Evolutionary conservation across 2,329 filamentous ascomycete genomes (phyloP).

Genomic region (Monosporascus sp.): DNA sequence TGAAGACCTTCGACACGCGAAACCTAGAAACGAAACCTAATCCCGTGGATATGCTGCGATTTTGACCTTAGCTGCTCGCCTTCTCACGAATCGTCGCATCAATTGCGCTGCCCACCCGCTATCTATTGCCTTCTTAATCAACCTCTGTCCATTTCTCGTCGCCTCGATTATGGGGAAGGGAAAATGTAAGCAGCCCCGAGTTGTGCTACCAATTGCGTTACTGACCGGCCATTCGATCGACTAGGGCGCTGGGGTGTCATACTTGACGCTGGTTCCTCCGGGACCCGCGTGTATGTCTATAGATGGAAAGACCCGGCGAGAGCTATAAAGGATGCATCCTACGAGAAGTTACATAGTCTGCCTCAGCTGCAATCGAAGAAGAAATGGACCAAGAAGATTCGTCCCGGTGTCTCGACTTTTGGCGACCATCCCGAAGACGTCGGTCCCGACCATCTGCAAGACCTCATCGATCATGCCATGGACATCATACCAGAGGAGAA

Average conservation of each 20-base stretch:
- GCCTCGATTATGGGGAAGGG: not conserved
- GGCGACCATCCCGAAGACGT: conserved; percentile 70
- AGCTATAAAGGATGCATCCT: conserved; percentile 56
- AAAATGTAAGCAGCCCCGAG: not conserved
- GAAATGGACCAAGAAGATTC: conserved; percentile 88
- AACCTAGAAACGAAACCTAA: no score
- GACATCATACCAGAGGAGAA: conserved; percentile 70
- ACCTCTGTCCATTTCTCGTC: not conserved
- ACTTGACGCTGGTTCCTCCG: conserved; percentile 95
- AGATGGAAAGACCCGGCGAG: conserved; percentile 76
- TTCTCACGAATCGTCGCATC: not conserved
- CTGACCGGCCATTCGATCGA: not conserved
- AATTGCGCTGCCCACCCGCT: no score
- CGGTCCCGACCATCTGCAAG: conserved; percentile 74
- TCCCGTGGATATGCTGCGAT: not conserved
- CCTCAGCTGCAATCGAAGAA: conserved; percentile 80
- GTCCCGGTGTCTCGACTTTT: conserved; percentile 88
- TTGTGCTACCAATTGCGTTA: not conserved
- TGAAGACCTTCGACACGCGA: no score
- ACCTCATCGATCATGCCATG: conserved; percentile 76
- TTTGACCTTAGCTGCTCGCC: not conserved
- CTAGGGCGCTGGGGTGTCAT: conserved; percentile 80
- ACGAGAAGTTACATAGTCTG: conserved; percentile 59
- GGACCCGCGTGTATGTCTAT: conserved; percentile 91
- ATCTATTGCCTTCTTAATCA: not conserved